A percentile compares a stretch with the other conserved stretches of the same genome.
phyloP scores from a whole-genome alignment of 1,284 basidiomycete genomes.

The Heterobasidion parviporum region DNA sequence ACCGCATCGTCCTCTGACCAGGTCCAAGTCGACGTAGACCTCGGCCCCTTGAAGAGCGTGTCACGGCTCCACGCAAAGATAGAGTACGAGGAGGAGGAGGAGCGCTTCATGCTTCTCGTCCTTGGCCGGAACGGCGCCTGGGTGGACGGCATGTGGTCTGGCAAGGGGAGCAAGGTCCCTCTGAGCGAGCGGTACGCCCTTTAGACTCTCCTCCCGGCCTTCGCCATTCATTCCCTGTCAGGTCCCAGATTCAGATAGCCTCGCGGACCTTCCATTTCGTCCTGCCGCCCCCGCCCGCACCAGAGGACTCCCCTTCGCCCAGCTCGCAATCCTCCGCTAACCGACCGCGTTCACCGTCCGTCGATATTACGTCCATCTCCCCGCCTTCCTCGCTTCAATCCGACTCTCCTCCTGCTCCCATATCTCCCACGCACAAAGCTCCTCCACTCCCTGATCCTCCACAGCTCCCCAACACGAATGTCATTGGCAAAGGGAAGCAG shows the following conservation, averaged over 20 bases:
- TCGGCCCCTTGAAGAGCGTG: constrained; percentile 95
- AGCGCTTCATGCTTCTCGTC: constrained; percentile 86
- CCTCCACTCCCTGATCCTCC: constrained; percentile 24
- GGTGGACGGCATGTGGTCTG: constrained; percentile 94
- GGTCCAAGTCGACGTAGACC: constrained; percentile 82
- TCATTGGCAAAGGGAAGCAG: constrained; percentile 39
- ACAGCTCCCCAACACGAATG: constrained; percentile 52
- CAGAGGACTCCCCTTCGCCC: constrained; percentile 69
- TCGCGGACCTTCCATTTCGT: constrained; percentile 97
- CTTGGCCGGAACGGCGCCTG: constrained; percentile 95
- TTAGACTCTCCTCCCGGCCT: neutral
- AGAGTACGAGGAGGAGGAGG: constrained; percentile 82
- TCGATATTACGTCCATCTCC: constrained; percentile 74
- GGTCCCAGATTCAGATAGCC: constrained; percentile 97
- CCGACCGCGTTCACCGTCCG: constrained; percentile 51
- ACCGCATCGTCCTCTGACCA: constrained; percentile 33
- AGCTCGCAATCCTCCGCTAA: constrained; percentile 58
- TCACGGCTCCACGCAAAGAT: constrained; percentile 95
- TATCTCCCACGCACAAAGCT: constrained; percentile 19
- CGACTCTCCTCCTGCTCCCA: constrained; percentile 51
- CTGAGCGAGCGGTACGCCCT: constrained; percentile 68
- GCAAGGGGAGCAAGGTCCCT: constrained; percentile 78
- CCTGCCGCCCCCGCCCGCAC: constrained; percentile 67
- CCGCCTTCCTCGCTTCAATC: constrained; percentile 74
- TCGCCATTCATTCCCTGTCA: constrained; percentile 22